Conservation (phyloP, 345 rosid genomes). For the Populus pruinosa region DNA sequence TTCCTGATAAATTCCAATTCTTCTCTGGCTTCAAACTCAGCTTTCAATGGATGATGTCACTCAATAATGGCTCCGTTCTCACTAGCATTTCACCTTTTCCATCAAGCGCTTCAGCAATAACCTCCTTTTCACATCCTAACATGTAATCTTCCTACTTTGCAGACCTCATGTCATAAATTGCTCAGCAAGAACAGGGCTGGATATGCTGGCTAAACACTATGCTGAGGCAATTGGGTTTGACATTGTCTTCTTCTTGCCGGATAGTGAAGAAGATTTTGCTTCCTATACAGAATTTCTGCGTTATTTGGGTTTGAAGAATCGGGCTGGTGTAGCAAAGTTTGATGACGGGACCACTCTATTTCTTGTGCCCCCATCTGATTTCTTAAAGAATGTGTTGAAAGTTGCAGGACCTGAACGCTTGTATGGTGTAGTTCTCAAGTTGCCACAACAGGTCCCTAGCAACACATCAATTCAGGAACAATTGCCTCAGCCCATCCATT, state of each 20-base stretch:
- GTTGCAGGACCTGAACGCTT: constrained; percentile 84
- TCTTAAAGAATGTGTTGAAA: constrained; percentile 71
- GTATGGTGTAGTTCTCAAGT: constrained; percentile 88
- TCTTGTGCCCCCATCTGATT: constrained; percentile 93
- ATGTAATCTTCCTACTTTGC: constrained; percentile 23
- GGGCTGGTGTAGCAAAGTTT: constrained; percentile 96
- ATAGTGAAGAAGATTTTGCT: constrained; percentile 89
- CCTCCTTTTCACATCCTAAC: neutral
- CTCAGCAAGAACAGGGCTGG: constrained; percentile 97
- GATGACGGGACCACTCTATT: constrained; percentile 85
- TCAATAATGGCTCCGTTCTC: neutral
- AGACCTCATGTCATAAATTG: constrained; percentile 91
- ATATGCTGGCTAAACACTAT: constrained; percentile 82
- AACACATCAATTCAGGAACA: constrained; percentile 35
- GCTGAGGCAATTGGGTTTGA: constrained; percentile 76
- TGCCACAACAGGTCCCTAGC: constrained; percentile 55
- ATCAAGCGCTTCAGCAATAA: neutral
- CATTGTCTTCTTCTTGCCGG: constrained; percentile 87
- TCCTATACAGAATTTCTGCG: constrained; percentile 92
- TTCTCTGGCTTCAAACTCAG: neutral
- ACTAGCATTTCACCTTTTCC: neutral
- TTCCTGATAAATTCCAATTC: neutral
- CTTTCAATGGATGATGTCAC: neutral
- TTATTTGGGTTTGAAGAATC: constrained; percentile 81
- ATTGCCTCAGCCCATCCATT: constrained; percentile 32